Conservation (phyloP, 768 basidiomycete species). For the Hygrophoropsis aurantiaca region DNA sequence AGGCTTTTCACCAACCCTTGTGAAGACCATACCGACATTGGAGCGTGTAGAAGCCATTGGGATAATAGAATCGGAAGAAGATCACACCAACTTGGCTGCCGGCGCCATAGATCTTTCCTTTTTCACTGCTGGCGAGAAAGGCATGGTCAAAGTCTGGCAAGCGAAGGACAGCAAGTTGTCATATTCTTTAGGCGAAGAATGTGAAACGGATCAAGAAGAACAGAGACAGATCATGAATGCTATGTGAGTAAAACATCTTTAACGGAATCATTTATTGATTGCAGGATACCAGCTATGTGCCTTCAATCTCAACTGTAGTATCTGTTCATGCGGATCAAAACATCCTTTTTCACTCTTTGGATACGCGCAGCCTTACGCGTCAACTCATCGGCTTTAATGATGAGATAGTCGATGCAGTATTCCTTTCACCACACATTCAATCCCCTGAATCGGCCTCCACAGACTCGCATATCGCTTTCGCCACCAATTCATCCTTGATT, state of each 20-base stretch:
- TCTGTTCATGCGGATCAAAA: conserved; percentile 97
- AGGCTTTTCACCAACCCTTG: conserved; percentile 57
- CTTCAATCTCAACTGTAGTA: conserved; percentile 61
- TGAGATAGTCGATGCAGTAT: conserved; percentile 89
- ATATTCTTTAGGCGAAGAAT: conserved; percentile 55
- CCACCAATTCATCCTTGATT: conserved; percentile 96
- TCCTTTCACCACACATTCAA: conserved; percentile 54
- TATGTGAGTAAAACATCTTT: conserved; percentile 55
- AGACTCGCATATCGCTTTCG: conserved; percentile 84
- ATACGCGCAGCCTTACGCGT: conserved; percentile 59
- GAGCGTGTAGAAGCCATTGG: conserved; percentile 90
- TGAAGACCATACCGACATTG: conserved; percentile 78
- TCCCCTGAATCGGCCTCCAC: conserved; percentile 17
- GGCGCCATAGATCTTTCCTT: conserved; percentile 51
- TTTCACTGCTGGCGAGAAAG: conserved; percentile 92
- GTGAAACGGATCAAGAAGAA: conserved; percentile 64
- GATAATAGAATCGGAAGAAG: conserved; percentile 54
- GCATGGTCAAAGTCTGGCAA: conserved; percentile 85
- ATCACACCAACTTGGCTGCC: conserved; percentile 38
- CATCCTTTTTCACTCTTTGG: conserved; percentile 85
- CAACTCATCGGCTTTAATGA: conserved; percentile 98
- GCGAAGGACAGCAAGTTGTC: conserved; percentile 61
- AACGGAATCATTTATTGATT: conserved; percentile 8
- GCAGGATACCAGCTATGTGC: conserved; percentile 59
- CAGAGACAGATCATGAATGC: conserved; percentile 82